Evolutionary conservation across 1,139 yeast genomes (phyloP).

Genomic region (Blastobotrys indianensis): DNA sequence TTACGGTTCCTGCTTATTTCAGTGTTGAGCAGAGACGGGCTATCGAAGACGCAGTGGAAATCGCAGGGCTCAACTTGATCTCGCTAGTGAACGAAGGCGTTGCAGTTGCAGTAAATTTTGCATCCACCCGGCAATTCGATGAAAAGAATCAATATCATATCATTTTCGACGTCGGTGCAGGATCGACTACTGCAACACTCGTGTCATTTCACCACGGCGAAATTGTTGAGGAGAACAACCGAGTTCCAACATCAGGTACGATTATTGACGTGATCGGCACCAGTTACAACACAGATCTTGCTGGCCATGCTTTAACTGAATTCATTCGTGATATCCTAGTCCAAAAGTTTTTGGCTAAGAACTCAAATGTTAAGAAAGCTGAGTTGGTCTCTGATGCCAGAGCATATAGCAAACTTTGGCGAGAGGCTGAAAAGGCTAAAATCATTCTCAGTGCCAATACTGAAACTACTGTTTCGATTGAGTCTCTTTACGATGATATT

Average conservation of each 20-base stretch:
- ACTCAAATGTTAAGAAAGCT: constrained; percentile 15
- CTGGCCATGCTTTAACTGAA: constrained; percentile 71
- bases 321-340: constrained; percentile 56
- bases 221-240: constrained; percentile 28
- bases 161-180: constrained; percentile 90
- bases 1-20: constrained; percentile 74
- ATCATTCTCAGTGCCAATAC: constrained; percentile 77
- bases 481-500: constrained; percentile 52
- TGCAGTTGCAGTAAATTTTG: constrained; percentile 79
- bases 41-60: constrained; percentile 61
- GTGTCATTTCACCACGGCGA: constrained; percentile 51
- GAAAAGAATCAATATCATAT: constrained; percentile 54
- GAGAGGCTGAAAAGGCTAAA: constrained; percentile 84
- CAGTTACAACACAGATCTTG: constrained; percentile 58
- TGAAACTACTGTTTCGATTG: constrained; percentile 69
- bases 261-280: constrained; percentile 63
- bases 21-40: constrained; percentile 63
- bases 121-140: constrained; percentile 41
- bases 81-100: constrained; percentile 83
- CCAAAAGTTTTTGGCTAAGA: constrained; percentile 48
- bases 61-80: constrained; percentile 62
- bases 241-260: constrained; percentile 27
- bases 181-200: constrained; percentile 80
- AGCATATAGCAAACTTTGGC: constrained; percentile 62
- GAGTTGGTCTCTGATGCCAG: constrained; percentile 47